Conservation (phyloP, 2,329 filamentous ascomycete genomes). For the Xylaria sp. region DNA sequence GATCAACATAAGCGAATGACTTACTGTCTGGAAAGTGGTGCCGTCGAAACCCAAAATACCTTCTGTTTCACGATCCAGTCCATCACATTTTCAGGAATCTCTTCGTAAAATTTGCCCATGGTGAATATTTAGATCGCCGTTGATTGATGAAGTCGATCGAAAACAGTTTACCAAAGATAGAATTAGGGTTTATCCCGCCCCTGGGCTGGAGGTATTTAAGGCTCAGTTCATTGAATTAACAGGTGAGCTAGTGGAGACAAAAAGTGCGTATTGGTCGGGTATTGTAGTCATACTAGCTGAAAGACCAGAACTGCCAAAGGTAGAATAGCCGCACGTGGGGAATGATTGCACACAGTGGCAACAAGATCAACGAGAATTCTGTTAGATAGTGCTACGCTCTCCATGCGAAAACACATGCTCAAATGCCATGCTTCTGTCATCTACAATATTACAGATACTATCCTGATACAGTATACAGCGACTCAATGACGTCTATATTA, state of each 20-base stretch:
- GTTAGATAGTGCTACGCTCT: background rate
- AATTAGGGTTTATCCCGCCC: background rate
- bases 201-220: background rate
- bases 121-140: slow-evolving; percentile 17
- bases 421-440: no score
- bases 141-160: background rate
- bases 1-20: background rate
- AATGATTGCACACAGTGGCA: background rate
- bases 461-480: no score
- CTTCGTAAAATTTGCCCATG: slow-evolving; percentile 50
- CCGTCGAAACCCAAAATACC: slow-evolving; percentile 80
- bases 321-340: background rate
- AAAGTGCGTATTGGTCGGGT: background rate
- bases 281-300: background rate
- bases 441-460: no score
- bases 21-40: slow-evolving; percentile 63
- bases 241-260: background rate
- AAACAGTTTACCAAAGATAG: background rate
- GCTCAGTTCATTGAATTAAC: background rate
- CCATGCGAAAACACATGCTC: no score
- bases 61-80: slow-evolving; percentile 74
- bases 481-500: no score
- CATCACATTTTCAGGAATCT: slow-evolving; percentile 56
- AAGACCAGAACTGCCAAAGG: background rate
- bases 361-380: background rate